phyloP scores from a whole-genome alignment of 148 eudicot genomes.

The Arbutus unedo region DNA sequence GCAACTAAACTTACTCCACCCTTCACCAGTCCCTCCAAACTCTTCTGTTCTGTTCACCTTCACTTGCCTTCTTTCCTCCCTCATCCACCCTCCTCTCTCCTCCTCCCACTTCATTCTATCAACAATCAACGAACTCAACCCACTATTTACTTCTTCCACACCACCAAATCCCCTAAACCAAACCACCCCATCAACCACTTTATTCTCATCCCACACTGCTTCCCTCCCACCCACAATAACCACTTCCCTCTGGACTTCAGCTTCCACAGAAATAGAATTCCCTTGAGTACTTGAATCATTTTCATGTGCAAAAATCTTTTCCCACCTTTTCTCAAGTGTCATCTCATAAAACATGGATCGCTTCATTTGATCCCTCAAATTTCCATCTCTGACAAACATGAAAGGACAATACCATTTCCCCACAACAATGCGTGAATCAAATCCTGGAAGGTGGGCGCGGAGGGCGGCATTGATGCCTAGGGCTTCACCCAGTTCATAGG shows the following conservation, averaged over 20 bases:
- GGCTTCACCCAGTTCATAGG: slow-evolving; percentile 47
- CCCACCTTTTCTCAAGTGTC: slow-evolving; percentile 75
- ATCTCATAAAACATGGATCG: slow-evolving; percentile 52
- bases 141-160: slow-evolving; percentile 24
- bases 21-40: slow-evolving; percentile 25
- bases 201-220: slow-evolving; percentile 32
- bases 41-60: slow-evolving; percentile 45
- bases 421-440: slow-evolving; percentile 38
- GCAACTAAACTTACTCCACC: slow-evolving; percentile 58
- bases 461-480: slow-evolving; percentile 48
- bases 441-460: slow-evolving; percentile 48
- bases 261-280: slow-evolving; percentile 37
- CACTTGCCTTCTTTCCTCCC: slow-evolving; percentile 28
- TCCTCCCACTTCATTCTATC: slow-evolving; percentile 79
- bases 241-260: slow-evolving; percentile 36
- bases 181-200: slow-evolving; percentile 28
- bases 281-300: slow-evolving; percentile 15
- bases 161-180: slow-evolving; percentile 35
- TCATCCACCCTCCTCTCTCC: slow-evolving; percentile 52
- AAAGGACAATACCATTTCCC: slow-evolving; percentile 88
- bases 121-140: slow-evolving; percentile 47
- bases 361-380: slow-evolving; percentile 41
- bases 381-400: slow-evolving; percentile 60
- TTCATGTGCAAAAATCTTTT: slow-evolving; percentile 41
- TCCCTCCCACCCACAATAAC: slow-evolving; percentile 33